These are phyloP conservation scores for Tothia fuscella DNA, from an alignment of 2,329 filamentous ascomycete species.

Conservation along the genomic window DNA sequence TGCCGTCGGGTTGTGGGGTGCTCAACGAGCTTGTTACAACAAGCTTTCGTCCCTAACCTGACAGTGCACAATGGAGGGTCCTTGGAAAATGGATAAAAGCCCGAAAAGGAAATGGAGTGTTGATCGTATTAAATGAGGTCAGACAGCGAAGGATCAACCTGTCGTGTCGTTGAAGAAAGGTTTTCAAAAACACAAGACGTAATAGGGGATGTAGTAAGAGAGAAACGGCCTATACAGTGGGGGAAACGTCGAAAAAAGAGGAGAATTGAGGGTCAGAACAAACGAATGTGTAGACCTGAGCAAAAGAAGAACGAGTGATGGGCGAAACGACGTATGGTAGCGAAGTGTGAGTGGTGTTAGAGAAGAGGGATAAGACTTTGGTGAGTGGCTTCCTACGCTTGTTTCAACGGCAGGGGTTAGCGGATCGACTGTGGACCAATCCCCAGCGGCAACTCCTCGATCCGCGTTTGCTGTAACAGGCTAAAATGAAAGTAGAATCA, in stretches of 20 bases:
- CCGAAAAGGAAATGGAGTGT: constrained; percentile 13
- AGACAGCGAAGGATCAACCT: constrained; percentile 25
- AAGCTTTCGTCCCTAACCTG: neutral
- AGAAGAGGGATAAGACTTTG: too few species aligned
- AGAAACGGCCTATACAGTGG: neutral
- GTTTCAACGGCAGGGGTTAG: too few species aligned
- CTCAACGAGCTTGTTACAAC: neutral
- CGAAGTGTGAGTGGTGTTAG: too few species aligned
- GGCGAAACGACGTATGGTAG: neutral
- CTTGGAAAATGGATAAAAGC: constrained; percentile 9
- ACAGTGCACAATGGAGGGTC: constrained; percentile 2
- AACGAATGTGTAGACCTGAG: neutral
- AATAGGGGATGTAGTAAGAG: neutral
- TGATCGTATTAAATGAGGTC: constrained; percentile 19
- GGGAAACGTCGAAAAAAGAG: neutral
- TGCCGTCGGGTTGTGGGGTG: constrained; percentile 4
- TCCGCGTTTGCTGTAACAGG: too few species aligned
- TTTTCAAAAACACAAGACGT: neutral
- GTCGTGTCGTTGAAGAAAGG: constrained; percentile 17
- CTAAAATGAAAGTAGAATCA: too few species aligned
- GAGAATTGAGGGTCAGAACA: neutral
- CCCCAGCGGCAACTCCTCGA: too few species aligned
- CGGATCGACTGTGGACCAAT: too few species aligned
- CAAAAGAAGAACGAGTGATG: neutral
- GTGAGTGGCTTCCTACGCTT: too few species aligned